Base-by-base conservation (phyloP, 495 filamentous ascomycete genomes). In the Haplographium delicatum region DNA sequence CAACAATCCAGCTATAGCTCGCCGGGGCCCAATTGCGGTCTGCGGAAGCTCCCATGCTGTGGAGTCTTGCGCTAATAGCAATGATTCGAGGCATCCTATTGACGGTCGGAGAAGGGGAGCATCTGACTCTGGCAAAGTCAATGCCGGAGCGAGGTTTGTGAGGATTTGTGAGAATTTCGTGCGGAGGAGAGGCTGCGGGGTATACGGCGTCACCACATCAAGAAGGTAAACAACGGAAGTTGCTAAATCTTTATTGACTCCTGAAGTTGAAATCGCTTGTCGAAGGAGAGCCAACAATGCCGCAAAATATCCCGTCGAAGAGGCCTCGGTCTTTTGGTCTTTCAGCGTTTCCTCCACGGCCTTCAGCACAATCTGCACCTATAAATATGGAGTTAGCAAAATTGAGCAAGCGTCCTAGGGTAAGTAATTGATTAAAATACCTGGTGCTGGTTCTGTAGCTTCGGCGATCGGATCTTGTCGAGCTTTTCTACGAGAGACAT, bases 131-230 rank as follows among this genome's bases (percentile, higher is more conserved):
- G 77, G 70, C 33, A 87, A 73, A 2, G 86, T 82, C 30, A 98
- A 68, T 5, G 89, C 83, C 1, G 93, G 89, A 6, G 86, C 89
- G 42, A 98, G 80, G 54, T 83, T 83, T 15, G 82, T 81, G 44
- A 98, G 81, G 58, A 98, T 96, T 64, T 95, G 87, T 10, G 85
- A 81, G 71, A 97, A 98, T 66, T 96, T 96, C 28, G 88, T 84
- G 45, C 88, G 83, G 24, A 98, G 83, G 25, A 98, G 79, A 15
- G 93, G 77, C 19, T 85, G 74, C 28, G 94, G 91, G 44, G 89
- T 81, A 62, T 82, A 85, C 52, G 82, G 83, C 11, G 89, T 88
- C 54, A 94, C 81, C 55, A 91, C 70, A 66, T 98, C 93, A 71
- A 98, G 88, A 13, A 98, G 82, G 68, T 98, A 98, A 48, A 98